phyloP scores from a whole-genome alignment of 441 rosid species.

The Rhodomyrtus psidioides region DNA sequence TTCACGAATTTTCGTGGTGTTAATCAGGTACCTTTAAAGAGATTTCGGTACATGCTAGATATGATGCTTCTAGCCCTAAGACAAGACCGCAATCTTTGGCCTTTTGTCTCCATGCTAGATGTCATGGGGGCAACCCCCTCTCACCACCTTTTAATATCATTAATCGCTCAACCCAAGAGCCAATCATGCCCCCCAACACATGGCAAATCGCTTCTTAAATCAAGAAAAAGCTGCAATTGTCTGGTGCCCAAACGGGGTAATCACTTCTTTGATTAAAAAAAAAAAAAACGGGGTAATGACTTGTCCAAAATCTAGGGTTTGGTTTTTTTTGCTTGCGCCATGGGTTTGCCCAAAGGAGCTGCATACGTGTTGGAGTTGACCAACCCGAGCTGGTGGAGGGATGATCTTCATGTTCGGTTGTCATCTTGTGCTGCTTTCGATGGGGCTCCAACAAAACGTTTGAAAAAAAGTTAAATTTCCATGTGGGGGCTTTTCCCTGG shows the following conservation, averaged over 20 bases:
- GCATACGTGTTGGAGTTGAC: constrained; percentile 22
- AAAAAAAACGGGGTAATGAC: constrained; percentile 11
- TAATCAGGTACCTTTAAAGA: not conserved
- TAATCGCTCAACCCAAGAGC: not conserved
- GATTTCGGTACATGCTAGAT: not conserved
- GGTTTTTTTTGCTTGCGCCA: constrained; percentile 9
- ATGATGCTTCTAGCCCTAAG: not conserved
- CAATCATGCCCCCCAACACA: not conserved
- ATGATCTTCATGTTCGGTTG: not conserved
- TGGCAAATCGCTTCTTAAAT: not conserved
- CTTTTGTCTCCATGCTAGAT: constrained; percentile 11
- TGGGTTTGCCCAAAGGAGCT: constrained; percentile 19
- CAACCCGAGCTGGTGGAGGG: not conserved
- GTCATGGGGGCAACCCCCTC: constrained; percentile 5
- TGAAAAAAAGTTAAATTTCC: not conserved
- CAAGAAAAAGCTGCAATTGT: constrained; percentile 1
- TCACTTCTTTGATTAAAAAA: too few species aligned
- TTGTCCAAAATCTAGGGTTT: constrained; percentile 10
- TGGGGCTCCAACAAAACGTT: constrained; percentile 10
- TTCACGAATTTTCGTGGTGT: too few species aligned
- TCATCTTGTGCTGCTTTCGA: constrained; percentile 1
- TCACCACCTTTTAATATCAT: not conserved
- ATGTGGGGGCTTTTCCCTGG: not conserved
- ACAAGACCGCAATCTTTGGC: not conserved
- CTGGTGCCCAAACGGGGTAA: constrained; percentile 5